phyloP scores from a whole-genome alignment of 257 asterid species.

The Coffea canephora region DNA sequence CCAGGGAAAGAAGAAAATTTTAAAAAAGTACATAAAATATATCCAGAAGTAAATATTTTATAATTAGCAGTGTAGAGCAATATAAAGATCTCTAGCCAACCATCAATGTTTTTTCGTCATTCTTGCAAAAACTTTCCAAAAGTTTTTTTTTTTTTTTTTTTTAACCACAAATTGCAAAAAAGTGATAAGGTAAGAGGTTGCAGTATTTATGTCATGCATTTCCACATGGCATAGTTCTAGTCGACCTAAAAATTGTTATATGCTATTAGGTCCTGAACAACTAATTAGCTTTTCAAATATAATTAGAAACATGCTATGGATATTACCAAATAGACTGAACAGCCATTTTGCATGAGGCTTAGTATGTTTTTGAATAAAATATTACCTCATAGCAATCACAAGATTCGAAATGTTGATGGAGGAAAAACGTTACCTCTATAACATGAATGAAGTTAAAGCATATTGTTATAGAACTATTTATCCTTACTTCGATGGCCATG shows the following conservation, averaged over 20 bases:
- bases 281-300: neutral
- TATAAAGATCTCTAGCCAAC: neutral
- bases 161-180: neutral
- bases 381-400: neutral
- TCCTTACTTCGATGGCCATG: no score
- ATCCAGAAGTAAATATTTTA: neutral
- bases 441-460: neutral
- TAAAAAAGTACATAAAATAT: neutral
- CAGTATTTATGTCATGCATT: neutral
- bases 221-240: neutral
- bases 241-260: neutral
- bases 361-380: neutral
- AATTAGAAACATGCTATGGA: neutral
- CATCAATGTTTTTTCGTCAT: neutral
- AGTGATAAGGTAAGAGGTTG: neutral
- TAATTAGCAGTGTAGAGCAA: no score
- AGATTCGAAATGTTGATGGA: neutral
- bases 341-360: neutral
- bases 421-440: neutral
- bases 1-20: neutral
- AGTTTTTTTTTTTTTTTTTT: neutral
- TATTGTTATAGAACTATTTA: neutral
- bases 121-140: neutral
- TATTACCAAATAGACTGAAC: neutral
- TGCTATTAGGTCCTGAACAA: neutral